These are phyloP conservation scores for Stephanodiscus triporus DNA, from an alignment of 108 stramenopile species.

Conservation along the genomic window DNA sequence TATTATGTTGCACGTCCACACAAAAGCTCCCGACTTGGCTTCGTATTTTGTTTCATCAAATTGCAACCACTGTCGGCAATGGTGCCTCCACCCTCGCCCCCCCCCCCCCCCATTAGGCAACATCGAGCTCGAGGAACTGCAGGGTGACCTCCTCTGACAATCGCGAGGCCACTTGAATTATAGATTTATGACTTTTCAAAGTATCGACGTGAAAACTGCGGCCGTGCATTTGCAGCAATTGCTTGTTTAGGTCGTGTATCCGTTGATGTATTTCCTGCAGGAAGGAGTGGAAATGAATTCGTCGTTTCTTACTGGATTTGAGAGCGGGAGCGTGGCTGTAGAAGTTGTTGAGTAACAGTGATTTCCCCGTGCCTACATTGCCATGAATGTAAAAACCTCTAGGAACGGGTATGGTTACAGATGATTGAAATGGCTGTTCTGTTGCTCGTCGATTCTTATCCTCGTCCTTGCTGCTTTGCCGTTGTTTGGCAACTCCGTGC, in stretches of 20 bases:
- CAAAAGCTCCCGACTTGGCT: no score
- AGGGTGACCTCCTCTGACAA: conserved; percentile 67
- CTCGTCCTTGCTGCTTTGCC: not conserved
- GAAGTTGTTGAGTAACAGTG: conserved; percentile 95
- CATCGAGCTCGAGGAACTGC: no score
- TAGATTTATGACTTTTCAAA: conserved; percentile 62
- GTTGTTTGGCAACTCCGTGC: not conserved
- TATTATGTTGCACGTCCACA: no score
- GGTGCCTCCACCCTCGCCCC: no score
- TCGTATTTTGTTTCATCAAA: no score
- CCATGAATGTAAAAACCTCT: conserved; percentile 91
- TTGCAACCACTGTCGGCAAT: no score
- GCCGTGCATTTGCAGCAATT: conserved; percentile 55
- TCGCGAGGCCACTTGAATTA: conserved; percentile 63
- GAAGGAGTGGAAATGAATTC: conserved; percentile 97
- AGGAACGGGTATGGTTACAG: conserved; percentile 50
- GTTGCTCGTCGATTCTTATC: no score
- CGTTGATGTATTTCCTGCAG: conserved; percentile 88
- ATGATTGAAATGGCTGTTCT: no score
- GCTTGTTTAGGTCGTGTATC: conserved; percentile 83
- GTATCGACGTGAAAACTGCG: conserved; percentile 73
- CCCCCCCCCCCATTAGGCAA: no score
- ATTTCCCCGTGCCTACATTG: conserved; percentile 96
- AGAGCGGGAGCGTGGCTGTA: conserved; percentile 45
- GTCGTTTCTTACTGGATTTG: conserved; percentile 38